Percentiles rank a stretch among this genome's conserved stretches.
Conservation (phyloP, 768 basidiomycete species). For the Suillus ampliporus region DNA sequence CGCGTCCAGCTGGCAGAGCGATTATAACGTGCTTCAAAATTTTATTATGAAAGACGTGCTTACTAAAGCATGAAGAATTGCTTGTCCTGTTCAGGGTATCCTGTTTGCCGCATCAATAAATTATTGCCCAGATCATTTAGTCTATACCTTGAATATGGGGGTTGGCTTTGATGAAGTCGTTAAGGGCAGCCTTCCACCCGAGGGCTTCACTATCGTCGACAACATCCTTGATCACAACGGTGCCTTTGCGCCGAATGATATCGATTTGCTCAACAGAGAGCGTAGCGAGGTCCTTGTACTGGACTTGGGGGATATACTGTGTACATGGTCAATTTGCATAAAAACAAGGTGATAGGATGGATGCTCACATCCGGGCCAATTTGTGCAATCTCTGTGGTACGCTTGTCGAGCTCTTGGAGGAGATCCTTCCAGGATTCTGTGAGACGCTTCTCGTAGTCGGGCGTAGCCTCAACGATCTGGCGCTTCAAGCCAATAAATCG, state of each 20-base stretch:
- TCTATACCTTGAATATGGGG: constrained; percentile 57
- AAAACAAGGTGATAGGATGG: background rate
- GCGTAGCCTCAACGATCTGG: constrained; percentile 57
- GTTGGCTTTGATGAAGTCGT: constrained; percentile 61
- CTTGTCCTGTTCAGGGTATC: constrained; percentile 59
- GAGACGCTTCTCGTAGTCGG: constrained; percentile 45
- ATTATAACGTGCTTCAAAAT: background rate
- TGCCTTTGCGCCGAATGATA: constrained; percentile 58
- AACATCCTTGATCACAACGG: constrained; percentile 67
- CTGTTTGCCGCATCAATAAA: constrained; percentile 34
- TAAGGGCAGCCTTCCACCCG: constrained; percentile 61
- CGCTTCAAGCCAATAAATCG: constrained; percentile 65
- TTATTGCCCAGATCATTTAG: background rate
- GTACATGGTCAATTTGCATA: background rate
- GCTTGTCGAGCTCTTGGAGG: constrained; percentile 52
- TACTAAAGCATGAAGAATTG: constrained; percentile 81
- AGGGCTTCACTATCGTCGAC: constrained; percentile 61
- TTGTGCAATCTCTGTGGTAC: constrained; percentile 51
- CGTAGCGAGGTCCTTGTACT: constrained; percentile 56
- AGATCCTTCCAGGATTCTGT: constrained; percentile 67
- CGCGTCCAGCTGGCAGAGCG: constrained; percentile 46
- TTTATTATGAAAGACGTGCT: constrained; percentile 26
- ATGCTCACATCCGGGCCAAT: constrained; percentile 55
- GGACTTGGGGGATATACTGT: constrained; percentile 68
- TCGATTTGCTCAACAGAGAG: constrained; percentile 52